Base-by-base conservation (phyloP, 2,329 filamentous ascomycete genomes). In the Bipolaris oryzae region DNA sequence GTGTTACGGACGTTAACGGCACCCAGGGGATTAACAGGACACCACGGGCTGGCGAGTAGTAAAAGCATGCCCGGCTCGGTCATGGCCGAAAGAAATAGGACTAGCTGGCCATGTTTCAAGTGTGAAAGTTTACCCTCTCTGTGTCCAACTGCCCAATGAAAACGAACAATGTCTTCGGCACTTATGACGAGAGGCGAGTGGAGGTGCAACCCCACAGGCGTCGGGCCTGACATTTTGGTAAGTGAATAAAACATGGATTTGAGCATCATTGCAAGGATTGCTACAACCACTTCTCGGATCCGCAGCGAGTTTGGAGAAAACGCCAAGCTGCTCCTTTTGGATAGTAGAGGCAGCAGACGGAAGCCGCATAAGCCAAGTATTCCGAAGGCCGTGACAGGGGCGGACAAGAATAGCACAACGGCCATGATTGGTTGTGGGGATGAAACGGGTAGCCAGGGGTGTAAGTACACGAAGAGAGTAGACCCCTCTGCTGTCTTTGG, bases 21-120 rank as follows among this genome's bases (percentile, higher is more conserved):
- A n/a, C 55, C 55, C 5, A 51, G 37, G 5, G 55, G 51, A 39
- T 46, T 58, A 42, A 55, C 48, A 5, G 55, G 55, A 38, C 51
- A 58, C 20, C 23, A 28, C 5, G 44, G 51, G 28, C 42, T 58
- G 3, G 52, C 33, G 33, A 58, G 47, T n/a, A 55, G 52, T 23
- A 58, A 37, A 21, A 58, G 52, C 55, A 58, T 58, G 15, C 51
- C 55, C 1, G 55, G 41, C 20, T 55, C 52, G 16, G 52, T 55
- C 51, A 55, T 45, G 11, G 52, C 52, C 13, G 55, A 50, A 7
- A 58, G 16, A n/a, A 58, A 48, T 4, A 55, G 23, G 18, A 48
- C 23, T 5, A 55, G 35, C 6, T 58, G 55, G 9, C 33, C 10
- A 37, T 43, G 23, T n/a, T 33, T 33, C 13, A 55, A 31, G 15